These are phyloP conservation scores for Candida morakotiae DNA, from an alignment of 805 yeast species.

Conservation along the genomic window DNA sequence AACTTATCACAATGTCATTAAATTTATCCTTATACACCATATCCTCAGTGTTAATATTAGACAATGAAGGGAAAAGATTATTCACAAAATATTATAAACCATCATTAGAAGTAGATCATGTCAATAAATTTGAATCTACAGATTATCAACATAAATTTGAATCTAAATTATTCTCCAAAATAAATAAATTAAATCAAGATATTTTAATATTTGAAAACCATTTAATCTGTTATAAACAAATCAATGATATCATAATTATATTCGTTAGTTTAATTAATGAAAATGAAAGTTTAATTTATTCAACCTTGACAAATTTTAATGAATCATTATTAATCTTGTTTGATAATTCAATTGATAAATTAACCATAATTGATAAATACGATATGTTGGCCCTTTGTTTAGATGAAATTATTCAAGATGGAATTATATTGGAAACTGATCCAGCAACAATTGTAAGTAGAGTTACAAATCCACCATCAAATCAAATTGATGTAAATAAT, in stretches of 20 bases:
- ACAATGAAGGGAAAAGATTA: slow-evolving; percentile 73
- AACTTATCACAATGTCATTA: slow-evolving; percentile 31
- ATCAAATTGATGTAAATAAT: slow-evolving; percentile 31
- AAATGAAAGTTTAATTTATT: slow-evolving; percentile 77
- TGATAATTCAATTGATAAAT: slow-evolving; percentile 68
- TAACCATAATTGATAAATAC: slow-evolving; percentile 73
- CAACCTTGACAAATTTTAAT: slow-evolving; percentile 69
- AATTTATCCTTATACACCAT: slow-evolving; percentile 74
- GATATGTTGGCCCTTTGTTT: slow-evolving; percentile 83
- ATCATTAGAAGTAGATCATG: slow-evolving; percentile 27
- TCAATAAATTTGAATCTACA: slow-evolving; percentile 25
- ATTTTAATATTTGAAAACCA: slow-evolving; percentile 75
- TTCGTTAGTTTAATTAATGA: slow-evolving; percentile 74
- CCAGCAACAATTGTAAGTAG: slow-evolving; percentile 82
- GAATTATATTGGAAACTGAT: slow-evolving; percentile 87
- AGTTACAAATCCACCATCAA: slow-evolving; percentile 77
- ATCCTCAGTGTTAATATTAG: slow-evolving; percentile 75
- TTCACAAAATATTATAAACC: slow-evolving; percentile 81
- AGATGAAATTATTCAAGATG: slow-evolving; percentile 93
- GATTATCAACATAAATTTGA: slow-evolving; percentile 79
- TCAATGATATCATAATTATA: slow-evolving; percentile 68
- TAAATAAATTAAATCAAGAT: slow-evolving; percentile 78
- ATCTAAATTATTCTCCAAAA: slow-evolving; percentile 62
- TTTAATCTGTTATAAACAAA: slow-evolving; percentile 81
- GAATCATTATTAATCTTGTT: slow-evolving; percentile 80